These are phyloP conservation scores for Rhizophora apiculata DNA, from an alignment of 345 rosid species.

Conservation along the genomic window DNA sequence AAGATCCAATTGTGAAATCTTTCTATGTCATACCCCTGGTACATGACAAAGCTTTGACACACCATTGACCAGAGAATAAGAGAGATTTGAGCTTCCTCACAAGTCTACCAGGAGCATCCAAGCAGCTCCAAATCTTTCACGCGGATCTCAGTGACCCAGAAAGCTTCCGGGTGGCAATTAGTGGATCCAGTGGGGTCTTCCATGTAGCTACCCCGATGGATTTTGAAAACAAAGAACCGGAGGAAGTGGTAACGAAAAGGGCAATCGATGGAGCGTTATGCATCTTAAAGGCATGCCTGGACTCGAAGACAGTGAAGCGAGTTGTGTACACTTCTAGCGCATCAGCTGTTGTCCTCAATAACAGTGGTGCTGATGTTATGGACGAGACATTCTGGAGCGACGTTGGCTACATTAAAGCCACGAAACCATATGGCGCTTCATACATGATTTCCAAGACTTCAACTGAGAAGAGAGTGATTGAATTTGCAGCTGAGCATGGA, in stretches of 20 bases:
- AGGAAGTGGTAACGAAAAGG: constrained; percentile 42
- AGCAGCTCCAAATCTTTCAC: constrained; percentile 35
- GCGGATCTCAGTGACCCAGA: constrained; percentile 30
- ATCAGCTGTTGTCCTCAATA: constrained; percentile 3
- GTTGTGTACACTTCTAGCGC: constrained; percentile 64
- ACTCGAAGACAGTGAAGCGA: constrained; percentile 50
- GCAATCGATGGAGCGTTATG: constrained; percentile 47
- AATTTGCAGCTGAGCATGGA: constrained; percentile 29
- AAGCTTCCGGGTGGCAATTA: constrained; percentile 26
- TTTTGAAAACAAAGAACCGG: constrained; percentile 36
- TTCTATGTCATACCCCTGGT: not conserved
- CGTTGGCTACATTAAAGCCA: constrained; percentile 8
- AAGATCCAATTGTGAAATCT: not conserved
- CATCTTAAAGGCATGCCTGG: constrained; percentile 49
- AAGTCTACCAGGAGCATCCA: constrained; percentile 49
- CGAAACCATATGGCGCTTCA: not conserved
- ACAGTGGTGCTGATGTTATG: constrained; percentile 1
- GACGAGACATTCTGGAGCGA: constrained; percentile 43
- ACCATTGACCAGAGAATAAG: constrained; percentile 29
- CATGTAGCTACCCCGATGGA: constrained; percentile 26
- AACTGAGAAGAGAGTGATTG: constrained; percentile 31
- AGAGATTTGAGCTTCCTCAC: constrained; percentile 57
- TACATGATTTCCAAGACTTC: constrained; percentile 29
- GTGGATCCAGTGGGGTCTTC: constrained; percentile 30
- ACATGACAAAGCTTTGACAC: not conserved